A percentile compares a stretch with the other conserved stretches of the same genome.
phyloP scores from a whole-genome alignment of 306 rosid species.

The Cucurbita maxima region DNA sequence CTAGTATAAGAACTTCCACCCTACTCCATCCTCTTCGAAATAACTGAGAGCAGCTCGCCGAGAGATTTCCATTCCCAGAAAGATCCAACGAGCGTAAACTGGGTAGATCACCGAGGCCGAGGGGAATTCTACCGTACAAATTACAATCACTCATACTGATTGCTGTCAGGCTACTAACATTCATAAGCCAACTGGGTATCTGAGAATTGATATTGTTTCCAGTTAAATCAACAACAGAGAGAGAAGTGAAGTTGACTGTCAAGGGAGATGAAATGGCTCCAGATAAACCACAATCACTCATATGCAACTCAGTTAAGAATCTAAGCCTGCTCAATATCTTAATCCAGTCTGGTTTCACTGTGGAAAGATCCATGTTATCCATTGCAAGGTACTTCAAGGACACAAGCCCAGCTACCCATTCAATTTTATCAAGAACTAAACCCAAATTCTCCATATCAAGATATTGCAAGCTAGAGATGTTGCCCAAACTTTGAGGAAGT shows the following conservation, averaged over 20 bases:
- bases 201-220: conserved; percentile 11
- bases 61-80: conserved; percentile 1
- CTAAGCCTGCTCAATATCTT: conserved; percentile 11
- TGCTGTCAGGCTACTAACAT: conserved; percentile 17
- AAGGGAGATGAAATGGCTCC: conserved; percentile 13
- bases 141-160: not conserved
- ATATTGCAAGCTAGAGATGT: conserved; percentile 20
- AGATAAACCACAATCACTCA: conserved; percentile 2
- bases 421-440: conserved; percentile 8
- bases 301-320: conserved; percentile 20
- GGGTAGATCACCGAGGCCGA: conserved; percentile 17
- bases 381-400: conserved; percentile 26
- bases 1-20: conserved; percentile 9
- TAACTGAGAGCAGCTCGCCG: conserved; percentile 24
- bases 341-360: conserved; percentile 17
- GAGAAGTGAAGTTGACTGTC: conserved; percentile 23
- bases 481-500: conserved; percentile 23
- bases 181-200: conserved; percentile 29
- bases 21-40: conserved; percentile 22
- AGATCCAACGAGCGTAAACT: conserved; percentile 15
- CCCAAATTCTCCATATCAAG: conserved; percentile 11
- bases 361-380: conserved; percentile 23
- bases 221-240: conserved; percentile 17
- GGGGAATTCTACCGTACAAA: conserved; percentile 36
- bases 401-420: conserved; percentile 21